Base-by-base conservation (phyloP, 345 rosid genomes). In the Viola odorata region DNA sequence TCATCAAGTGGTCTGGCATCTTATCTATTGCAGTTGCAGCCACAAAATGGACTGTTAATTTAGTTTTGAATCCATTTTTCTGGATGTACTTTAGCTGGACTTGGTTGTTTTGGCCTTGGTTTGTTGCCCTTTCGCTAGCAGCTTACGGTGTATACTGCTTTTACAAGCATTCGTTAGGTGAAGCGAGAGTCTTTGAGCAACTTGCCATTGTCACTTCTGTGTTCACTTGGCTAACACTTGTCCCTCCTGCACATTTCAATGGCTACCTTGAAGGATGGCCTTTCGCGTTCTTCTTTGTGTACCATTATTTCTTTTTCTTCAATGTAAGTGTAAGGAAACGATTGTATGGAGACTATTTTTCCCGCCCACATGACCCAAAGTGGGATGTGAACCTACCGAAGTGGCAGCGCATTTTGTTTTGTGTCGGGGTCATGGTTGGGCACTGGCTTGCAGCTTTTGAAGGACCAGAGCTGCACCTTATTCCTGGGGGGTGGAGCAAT, bases 21-120 rank as follows among this genome's bases (percentile, higher is more conserved):
- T 63, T 85, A 15, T 81, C 94, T 41, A 41, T 76, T 77, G 68
- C 82, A 53, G 62, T 79, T 61, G 79, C 91, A 65, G 80, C 81
- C 41, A 61, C 82, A 3, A 92, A 83, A 77, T 78, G 85, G 95
- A 62, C 78, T 1, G 68, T 65, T 62, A 79, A 70, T 51, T 69
- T 80, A 75, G 57, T 67, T 14, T 63, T 85, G 16, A 78, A 78
- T 66, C 96, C 96, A 3, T 89, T 89, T 73, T 87, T 89, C 71
- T 89, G 94, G 94, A 79, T 84, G 88, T 85, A 89, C 76, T 87
- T 89, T 65, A 87, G 91, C 90, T 85, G 95, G 96, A 80, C 82
- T 51, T 89, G 91, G 96, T 50, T 89, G 73, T 87, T 92, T 77
- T 87, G 96, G 98, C 98, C 96, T 14, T 89, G 94, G 96, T 70